Base-by-base conservation (phyloP, 1,139 yeast species). In the Diutina sp. region DNA sequence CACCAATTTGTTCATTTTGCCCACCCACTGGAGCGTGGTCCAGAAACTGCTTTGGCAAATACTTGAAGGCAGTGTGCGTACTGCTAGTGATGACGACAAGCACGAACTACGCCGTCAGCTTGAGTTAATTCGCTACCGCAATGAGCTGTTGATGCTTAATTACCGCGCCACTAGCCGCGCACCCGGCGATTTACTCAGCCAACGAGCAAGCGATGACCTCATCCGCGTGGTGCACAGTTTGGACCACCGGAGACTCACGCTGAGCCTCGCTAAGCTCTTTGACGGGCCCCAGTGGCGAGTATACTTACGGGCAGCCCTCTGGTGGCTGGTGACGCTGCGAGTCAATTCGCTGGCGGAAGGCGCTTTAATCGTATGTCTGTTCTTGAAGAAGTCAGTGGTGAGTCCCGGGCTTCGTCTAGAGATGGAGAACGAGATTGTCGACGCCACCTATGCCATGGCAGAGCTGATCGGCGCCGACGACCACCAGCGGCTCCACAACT, bases 1-100 rank as follows among this genome's bases (percentile, higher is more conserved):
- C 75, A 63, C 83, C 66, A 90, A 87, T 63, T 78, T 85, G 5
- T 90, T 90, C 63, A 83, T 90, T n/a, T 76, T 88, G 47, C 95
- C 97, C 0, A 78, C 77, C 56, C 77, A 74, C 58, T 90, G 97
- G 97, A 73, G 77, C 14, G 65, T 78, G 6, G 70, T 87, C 55
- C 84, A 83, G 54, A 75, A 79, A 1, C 62, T 70, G 0, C 63
- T 77, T 28, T 66, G 64, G 56, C 66, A 66, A 25, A 79, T 82
- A 1, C 58, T 62, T 18, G 57, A 68, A 8, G 41, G 41, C 14
- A 11, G n/a, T 5, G 41, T 35, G 2, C 41, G 41, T 35, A 12
- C 11, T 12, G 11, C n/a, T 35, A n/a, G 41, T 35, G 61, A 72
- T 67, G 64, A 79, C 67, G 72, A 68, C 60, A 69, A 68, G 53